A percentile compares a stretch with the other conserved stretches of the same genome.
Conservation (phyloP, 1,139 yeast genomes). For the Schizosaccharomyces versatilis region DNA sequence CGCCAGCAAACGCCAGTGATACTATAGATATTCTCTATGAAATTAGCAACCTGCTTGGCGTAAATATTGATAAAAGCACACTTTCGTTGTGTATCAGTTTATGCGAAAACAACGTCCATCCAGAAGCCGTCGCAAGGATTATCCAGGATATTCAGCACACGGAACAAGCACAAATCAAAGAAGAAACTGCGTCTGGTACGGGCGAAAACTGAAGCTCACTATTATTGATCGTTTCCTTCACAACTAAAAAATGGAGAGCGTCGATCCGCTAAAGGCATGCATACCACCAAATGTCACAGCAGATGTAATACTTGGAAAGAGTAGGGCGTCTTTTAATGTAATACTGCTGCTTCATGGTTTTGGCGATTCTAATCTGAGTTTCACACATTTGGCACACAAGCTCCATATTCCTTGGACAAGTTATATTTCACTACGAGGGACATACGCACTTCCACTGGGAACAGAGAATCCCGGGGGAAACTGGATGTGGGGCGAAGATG, state of each 20-base stretch:
- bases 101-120: conserved; percentile 1
- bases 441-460: background rate
- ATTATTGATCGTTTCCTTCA: background rate
- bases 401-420: background rate
- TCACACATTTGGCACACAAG: background rate
- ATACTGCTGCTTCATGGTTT: conserved; percentile 1
- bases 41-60: background rate
- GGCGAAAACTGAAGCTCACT: background rate
- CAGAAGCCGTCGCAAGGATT: background rate
- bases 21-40: background rate
- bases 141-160: background rate
- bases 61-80: background rate
- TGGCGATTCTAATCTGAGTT: background rate
- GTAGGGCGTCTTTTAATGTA: background rate
- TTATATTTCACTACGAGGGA: background rate
- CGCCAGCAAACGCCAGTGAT: background rate
- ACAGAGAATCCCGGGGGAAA: background rate
- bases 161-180: background rate
- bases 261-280: background rate
- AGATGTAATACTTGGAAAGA: background rate
- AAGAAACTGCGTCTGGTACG: background rate
- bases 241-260: background rate
- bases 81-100: conserved; percentile 1
- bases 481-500: conserved; percentile 3
- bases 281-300: background rate